phyloP scores from a whole-genome alignment of 176 grass and related monocot species.

The Triticum urartu region DNA sequence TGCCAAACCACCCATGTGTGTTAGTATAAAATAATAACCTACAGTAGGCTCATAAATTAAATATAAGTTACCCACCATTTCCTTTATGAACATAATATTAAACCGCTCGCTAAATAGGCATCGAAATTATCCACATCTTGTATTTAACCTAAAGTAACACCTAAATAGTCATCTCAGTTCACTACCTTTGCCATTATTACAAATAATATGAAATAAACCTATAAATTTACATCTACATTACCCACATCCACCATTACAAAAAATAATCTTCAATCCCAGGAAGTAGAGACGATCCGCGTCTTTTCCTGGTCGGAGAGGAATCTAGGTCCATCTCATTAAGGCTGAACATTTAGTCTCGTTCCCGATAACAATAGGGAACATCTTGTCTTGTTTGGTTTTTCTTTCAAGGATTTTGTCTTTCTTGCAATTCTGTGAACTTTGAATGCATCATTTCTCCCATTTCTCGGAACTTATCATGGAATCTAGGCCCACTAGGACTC shows the following conservation, averaged over 20 bases:
- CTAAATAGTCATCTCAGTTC: no score
- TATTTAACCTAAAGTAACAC: no score
- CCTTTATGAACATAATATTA: background rate
- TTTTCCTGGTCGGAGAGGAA: background rate
- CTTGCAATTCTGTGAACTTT: no score
- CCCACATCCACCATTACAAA: no score
- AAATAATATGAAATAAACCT: no score
- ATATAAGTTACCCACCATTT: background rate
- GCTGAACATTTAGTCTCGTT: background rate
- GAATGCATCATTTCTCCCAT: no score
- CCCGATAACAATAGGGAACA: background rate
- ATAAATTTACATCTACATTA: no score
- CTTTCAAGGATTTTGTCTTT: no score
- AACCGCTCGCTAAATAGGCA: accelerated
- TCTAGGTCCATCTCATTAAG: background rate
- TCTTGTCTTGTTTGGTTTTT: background rate
- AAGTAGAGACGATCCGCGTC: background rate
- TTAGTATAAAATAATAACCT: background rate
- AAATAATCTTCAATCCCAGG: background rate
- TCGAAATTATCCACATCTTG: background rate
- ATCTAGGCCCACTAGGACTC: background rate
- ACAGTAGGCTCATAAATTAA: background rate
- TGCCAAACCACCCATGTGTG: background rate
- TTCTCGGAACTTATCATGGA: background rate
- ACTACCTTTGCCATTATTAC: no score